Base-by-base conservation (phyloP, 768 basidiomycete species). In the Auriculariales sp. region DNA sequence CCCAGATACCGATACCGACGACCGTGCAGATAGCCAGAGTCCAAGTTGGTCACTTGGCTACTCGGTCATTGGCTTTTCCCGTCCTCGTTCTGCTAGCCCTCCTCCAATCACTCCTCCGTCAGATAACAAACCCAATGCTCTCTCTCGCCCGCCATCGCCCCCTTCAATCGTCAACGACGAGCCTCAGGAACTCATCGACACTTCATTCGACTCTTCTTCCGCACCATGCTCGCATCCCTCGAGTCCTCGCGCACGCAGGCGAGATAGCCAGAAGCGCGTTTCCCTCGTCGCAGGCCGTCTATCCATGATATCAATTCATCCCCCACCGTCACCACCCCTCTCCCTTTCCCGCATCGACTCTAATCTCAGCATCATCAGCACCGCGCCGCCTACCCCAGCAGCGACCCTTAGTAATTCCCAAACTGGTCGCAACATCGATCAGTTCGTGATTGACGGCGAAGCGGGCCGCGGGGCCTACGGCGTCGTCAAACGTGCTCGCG, bases 391-490 rank as follows among this genome's bases (percentile, higher is more conserved):
- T 2, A 75, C 80, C 0, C 82, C 84, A 10, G 19, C 67, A 71
- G 44, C 63, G 65, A 49, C 69, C 71, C 52, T 64, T 68, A 31
- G 32, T 5, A 49, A 31, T 24, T 48, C 55, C 9, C 54, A 66
- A 44, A 50, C 28, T 11, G 53, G 52, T 10, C 74, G 81, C 53
- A 86, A 74, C 53, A 91, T 97, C 53, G 81, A 81, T 4, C 84
- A 91, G 57, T 95, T 86, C 61, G 73, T 82, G 19, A 82, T 95
- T 49, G 79, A 91, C 57, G 75, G 75, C 39, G 91, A 94, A 59
- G 87, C 93, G 24, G 94, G 94, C 12, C 75, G 89, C 50, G 94
- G 93, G 9, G 94, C 94, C 10, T 97, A 97, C 63, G 94, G 94
- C 2, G 71, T 97, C 35, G 94, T 99, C 32, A 92, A 94, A 64